Percentiles rank a stretch among this genome's conserved stretches.
These are phyloP conservation scores for Globisporangium spinosum DNA, from an alignment of 352 stramenopile species.

Conservation along the genomic window DNA sequence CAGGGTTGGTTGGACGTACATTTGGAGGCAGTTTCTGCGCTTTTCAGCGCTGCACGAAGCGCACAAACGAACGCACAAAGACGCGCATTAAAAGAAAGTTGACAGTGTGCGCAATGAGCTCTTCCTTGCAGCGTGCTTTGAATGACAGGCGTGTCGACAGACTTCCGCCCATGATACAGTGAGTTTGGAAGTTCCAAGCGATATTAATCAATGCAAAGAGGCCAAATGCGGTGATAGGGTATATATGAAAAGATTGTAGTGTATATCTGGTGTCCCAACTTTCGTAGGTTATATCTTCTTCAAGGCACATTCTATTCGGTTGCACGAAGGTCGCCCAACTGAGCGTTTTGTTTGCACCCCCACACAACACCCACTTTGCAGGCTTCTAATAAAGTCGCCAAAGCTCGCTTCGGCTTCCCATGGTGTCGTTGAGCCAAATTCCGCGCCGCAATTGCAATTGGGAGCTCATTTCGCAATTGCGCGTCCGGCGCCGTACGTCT, in stretches of 20 bases:
- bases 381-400: not conserved
- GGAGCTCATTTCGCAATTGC: constrained; percentile 16
- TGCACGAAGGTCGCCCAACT: not conserved
- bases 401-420: not conserved
- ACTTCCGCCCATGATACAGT: no score
- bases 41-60: not conserved
- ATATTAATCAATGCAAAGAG: no score
- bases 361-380: not conserved
- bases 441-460: not conserved
- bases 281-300: no score
- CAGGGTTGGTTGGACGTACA: not conserved
- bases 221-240: not conserved
- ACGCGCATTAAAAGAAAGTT: no score
- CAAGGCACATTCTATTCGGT: not conserved
- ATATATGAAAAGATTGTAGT: not conserved
- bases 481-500: constrained; percentile 6
- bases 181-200: no score
- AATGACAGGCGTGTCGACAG: no score
- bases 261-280: not conserved
- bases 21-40: not conserved
- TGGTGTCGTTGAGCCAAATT: not conserved
- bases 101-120: not conserved
- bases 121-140: not conserved
- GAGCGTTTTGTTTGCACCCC: not conserved
- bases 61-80: no score